These are phyloP conservation scores for Parafenestella ontariensis DNA, from an alignment of 2,329 filamentous ascomycete species.

Conservation along the genomic window DNA sequence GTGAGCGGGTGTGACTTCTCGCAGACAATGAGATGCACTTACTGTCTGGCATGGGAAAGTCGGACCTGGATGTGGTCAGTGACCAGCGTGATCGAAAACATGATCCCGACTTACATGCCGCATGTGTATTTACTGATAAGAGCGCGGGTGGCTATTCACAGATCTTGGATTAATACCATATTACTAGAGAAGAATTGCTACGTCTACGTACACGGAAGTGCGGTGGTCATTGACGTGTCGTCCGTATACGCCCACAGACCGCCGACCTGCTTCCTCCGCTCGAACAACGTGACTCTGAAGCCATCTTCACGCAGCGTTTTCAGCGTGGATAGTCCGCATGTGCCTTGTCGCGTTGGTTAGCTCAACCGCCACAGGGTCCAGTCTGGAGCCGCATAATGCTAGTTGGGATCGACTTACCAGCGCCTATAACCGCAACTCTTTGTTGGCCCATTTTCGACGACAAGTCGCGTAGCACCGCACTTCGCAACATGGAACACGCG, in stretches of 20 bases:
- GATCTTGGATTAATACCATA: not conserved
- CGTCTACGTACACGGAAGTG: slow-evolving; percentile 41
- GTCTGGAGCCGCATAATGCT: not conserved
- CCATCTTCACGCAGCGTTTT: slow-evolving; percentile 56
- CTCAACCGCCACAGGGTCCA: no score
- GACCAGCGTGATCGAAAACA: no score
- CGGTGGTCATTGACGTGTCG: slow-evolving; percentile 27
- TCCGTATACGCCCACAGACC: slow-evolving; percentile 55
- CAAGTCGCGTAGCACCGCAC: not conserved
- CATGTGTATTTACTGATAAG: slow-evolving; percentile 49
- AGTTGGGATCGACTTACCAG: not conserved
- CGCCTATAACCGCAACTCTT: not conserved
- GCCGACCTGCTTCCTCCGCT: slow-evolving; percentile 51
- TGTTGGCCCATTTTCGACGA: not conserved
- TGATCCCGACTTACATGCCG: no score
- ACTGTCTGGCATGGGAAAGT: slow-evolving; percentile 54
- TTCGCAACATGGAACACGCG: not conserved
- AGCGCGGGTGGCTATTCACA: slow-evolving; percentile 8
- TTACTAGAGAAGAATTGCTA: slow-evolving; percentile 20
- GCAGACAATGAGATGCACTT: slow-evolving; percentile 19
- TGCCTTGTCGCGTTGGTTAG: slow-evolving; percentile 3
- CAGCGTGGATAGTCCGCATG: slow-evolving; percentile 20
- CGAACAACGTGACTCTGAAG: slow-evolving; percentile 52
- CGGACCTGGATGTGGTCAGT: no score
- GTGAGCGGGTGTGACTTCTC: not conserved